These are phyloP conservation scores for Earliella scabrosa DNA, from an alignment of 1,284 basidiomycete genomes.

Conservation along the genomic window DNA sequence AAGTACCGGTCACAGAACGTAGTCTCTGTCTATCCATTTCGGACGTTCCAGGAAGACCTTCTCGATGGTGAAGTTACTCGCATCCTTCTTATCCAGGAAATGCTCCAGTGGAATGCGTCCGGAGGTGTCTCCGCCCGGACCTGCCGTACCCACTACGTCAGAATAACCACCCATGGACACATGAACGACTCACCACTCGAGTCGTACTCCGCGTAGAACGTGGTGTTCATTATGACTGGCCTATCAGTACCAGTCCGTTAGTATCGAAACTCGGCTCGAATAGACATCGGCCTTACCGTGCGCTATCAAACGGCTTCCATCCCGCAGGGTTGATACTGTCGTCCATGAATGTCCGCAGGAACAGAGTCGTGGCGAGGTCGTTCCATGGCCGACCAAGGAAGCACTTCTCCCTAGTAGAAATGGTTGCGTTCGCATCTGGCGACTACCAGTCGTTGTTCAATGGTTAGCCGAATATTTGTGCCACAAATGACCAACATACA, in stretches of 20 bases:
- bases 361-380: slow-evolving; percentile 58
- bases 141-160: slow-evolving; percentile 34
- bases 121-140: slow-evolving; percentile 56
- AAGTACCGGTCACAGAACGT: neutral
- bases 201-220: slow-evolving; percentile 62
- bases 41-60: slow-evolving; percentile 54
- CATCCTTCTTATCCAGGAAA: slow-evolving; percentile 46
- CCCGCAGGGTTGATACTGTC: slow-evolving; percentile 55
- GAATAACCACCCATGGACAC: neutral
- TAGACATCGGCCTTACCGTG: slow-evolving; percentile 35
- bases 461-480: neutral
- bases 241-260: slow-evolving; percentile 31
- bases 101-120: slow-evolving; percentile 51
- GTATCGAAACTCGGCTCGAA: neutral
- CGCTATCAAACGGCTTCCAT: slow-evolving; percentile 53
- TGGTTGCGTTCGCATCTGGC: slow-evolving; percentile 58
- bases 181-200: slow-evolving; percentile 46
- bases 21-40: slow-evolving; percentile 56
- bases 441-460: no score
- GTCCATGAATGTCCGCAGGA: slow-evolving; percentile 61
- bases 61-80: slow-evolving; percentile 47
- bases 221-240: slow-evolving; percentile 53
- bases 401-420: slow-evolving; percentile 49
- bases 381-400: slow-evolving; percentile 71
- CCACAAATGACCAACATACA: slow-evolving; percentile 27